Base-by-base conservation (phyloP, 169 alveolate species). In the Plasmodium sp. region DNA sequence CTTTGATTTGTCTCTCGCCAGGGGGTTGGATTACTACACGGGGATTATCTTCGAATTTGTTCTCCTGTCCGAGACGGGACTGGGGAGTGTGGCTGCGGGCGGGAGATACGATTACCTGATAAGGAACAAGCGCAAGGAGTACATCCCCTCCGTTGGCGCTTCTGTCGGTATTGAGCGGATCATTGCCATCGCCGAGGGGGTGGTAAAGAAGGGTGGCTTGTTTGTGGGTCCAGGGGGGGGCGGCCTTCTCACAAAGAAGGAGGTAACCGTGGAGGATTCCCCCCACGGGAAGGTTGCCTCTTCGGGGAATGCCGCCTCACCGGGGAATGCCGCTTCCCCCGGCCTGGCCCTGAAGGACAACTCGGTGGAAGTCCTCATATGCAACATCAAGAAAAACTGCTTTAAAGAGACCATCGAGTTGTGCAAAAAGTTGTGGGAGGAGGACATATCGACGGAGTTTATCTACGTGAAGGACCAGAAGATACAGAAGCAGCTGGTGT, bases 31-130 rank as follows among this genome's bases (percentile, higher is more conserved):
- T 95, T 99, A 99, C 96, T 99, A 99, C 95, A 99, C 99, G 14
- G 99, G 99, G 0, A 96, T 99, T 5, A 99, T 98, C 54, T 98
- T 97, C 79, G 99, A 99, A 92, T 99, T 99, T 12, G 99, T 98
- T 39, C 94, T 98, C 16, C 93, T 97, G 12, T 97, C 97, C 14
- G 96, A 95, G 31, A 85, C 94, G 22, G 96, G 96, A 45, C 98
- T 99, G 34, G 99, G 99, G 3, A 98, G 99, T 31, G 98, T 99
- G 16, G 99, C 99, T n/a, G 99, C 99, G 9, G 99, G 99, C 14
- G 99, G 99, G 10, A 95, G 99, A 83, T 99, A 99, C 92, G 99
- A 99, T 92, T 97, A 96, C 31, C 96, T 99, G 41, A 98, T 99
- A 36, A 99, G 99, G 31, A 97, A 97, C 97, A 98, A 98, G 85